Evolutionary conservation across 2,329 filamentous ascomycete species (phyloP).

Genomic region (Stachybotrys elegans): DNA sequence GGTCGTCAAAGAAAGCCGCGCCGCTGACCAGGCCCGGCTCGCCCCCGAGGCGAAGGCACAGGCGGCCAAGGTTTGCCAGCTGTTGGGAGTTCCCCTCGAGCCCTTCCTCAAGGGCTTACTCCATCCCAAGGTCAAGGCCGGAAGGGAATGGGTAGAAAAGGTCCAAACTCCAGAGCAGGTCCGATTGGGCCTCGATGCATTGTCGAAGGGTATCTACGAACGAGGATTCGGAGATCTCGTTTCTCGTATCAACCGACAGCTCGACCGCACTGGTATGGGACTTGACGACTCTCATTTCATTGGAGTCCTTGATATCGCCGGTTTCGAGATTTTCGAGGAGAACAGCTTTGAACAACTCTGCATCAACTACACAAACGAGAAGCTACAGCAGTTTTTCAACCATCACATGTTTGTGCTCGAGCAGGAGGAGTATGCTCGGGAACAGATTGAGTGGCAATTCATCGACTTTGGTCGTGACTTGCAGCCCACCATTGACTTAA

Average conservation of each 20-base stretch:
- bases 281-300: conserved; percentile 93
- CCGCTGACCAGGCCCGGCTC: conserved; percentile 84
- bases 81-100: conserved; percentile 80
- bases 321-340: conserved; percentile 96
- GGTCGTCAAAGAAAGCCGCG: conserved; percentile 84
- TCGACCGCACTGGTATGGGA: conserved; percentile 79
- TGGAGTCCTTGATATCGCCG: conserved; percentile 96
- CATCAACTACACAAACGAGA: conserved; percentile 99
- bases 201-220: conserved; percentile 97
- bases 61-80: conserved; percentile 71
- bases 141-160: conserved; percentile 97
- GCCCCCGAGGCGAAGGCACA: conserved; percentile 69
- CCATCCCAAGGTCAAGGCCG: conserved; percentile 91
- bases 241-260: conserved; percentile 81
- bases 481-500: conserved; percentile 95
- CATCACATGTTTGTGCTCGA: conserved; percentile 99
- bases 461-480: conserved; percentile 97
- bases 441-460: conserved; percentile 99
- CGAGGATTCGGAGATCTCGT: conserved; percentile 92
- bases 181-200: conserved; percentile 78
- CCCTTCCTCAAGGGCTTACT: conserved; percentile 83
- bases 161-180: conserved; percentile 97
- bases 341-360: conserved; percentile 99
- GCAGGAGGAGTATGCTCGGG: conserved; percentile 94
- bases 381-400: conserved; percentile 98